phyloP scores from a whole-genome alignment of 2,329 filamentous ascomycete species.

The Mariannaea sp. region DNA sequence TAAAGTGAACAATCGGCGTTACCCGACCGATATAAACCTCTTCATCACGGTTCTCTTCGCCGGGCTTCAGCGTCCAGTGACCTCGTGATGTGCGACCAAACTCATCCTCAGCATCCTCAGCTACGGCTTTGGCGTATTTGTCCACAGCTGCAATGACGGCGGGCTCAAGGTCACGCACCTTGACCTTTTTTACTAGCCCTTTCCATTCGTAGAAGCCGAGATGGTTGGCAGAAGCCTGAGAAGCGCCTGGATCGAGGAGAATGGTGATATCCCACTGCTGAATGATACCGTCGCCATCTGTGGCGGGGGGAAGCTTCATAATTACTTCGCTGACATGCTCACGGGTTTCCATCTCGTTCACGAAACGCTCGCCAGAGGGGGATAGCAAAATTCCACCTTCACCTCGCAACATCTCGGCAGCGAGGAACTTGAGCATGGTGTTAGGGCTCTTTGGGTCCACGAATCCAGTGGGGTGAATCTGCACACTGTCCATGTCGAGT shows the following conservation, averaged over 20 bases:
- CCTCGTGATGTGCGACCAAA: constrained; percentile 59
- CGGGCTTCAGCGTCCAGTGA: constrained; percentile 55
- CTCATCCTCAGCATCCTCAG: constrained; percentile 46
- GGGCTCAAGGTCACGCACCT: constrained; percentile 54
- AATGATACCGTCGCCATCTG: constrained; percentile 36
- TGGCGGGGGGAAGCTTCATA: constrained; percentile 45
- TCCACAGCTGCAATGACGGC: constrained; percentile 50
- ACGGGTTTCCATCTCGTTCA: constrained; percentile 66
- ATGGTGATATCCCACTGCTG: constrained; percentile 64
- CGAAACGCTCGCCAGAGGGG: constrained; percentile 55
- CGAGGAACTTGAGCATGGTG: constrained; percentile 63
- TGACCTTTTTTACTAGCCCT: constrained; percentile 61
- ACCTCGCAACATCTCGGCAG: constrained; percentile 65
- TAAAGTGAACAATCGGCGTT: constrained; percentile 69
- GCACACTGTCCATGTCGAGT: constrained; percentile 61
- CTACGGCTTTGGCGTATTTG: constrained; percentile 53
- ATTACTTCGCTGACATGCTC: constrained; percentile 60
- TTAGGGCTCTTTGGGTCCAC: constrained; percentile 55
- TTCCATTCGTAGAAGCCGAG: constrained; percentile 68
- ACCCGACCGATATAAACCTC: constrained; percentile 63
- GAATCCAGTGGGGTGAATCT: constrained; percentile 69
- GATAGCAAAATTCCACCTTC: constrained; percentile 64
- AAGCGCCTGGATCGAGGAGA: constrained; percentile 63
- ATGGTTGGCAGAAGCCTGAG: constrained; percentile 57
- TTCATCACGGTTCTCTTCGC: constrained; percentile 52